Percentiles rank a stretch among this genome's conserved stretches.
phyloP scores from a whole-genome alignment of 2,329 filamentous ascomycete species.

The Venturia aucupariae region DNA sequence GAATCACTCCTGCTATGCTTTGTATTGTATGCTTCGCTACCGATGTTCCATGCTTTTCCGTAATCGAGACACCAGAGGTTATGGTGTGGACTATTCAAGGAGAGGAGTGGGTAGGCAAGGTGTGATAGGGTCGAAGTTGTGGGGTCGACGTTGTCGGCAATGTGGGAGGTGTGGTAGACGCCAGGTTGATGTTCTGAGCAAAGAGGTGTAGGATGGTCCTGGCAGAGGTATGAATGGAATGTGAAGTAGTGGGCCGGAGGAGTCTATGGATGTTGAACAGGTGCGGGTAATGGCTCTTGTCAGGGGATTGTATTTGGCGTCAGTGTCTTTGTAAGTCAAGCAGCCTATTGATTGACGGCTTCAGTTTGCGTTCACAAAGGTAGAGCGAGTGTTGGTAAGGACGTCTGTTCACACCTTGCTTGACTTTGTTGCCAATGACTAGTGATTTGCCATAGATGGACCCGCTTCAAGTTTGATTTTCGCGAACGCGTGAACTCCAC shows the following conservation, averaged over 20 bases:
- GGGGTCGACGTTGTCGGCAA: neutral
- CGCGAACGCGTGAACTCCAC: neutral
- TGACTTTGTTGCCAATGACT: neutral
- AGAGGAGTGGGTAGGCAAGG: neutral
- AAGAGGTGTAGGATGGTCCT: neutral
- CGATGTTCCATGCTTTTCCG: slow-evolving; percentile 7
- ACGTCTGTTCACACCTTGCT: neutral
- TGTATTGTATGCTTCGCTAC: neutral
- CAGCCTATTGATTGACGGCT: neutral
- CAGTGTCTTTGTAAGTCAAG: neutral
- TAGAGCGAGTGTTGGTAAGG: neutral
- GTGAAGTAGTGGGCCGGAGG: neutral
- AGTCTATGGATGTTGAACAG: neutral
- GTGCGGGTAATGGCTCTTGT: slow-evolving; percentile 2
- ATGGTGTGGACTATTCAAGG: neutral
- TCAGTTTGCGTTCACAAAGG: neutral
- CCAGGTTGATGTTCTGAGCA: neutral
- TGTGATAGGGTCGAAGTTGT: neutral
- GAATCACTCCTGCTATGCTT: neutral
- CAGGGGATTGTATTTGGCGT: neutral
- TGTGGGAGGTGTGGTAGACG: neutral
- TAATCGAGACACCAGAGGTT: neutral
- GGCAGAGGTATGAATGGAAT: neutral
- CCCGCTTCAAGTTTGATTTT: neutral
- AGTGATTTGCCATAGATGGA: neutral